Percentiles rank a stretch among this genome's conserved stretches.
phyloP scores from a whole-genome alignment of 1,284 basidiomycete species.

The Porodaedalea pini region DNA sequence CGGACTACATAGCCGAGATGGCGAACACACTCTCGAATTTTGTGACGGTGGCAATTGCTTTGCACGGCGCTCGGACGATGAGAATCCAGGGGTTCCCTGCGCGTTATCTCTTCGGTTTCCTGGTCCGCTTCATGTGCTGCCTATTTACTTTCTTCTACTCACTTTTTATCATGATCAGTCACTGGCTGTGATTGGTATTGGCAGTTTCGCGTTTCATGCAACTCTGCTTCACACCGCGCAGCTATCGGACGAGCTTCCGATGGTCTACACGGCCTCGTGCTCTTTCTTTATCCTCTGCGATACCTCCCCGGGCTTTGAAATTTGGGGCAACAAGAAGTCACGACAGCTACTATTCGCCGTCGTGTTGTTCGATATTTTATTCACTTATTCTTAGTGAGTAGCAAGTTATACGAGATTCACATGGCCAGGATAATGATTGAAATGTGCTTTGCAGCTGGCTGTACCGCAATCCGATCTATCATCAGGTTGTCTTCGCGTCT shows the following conservation, averaged over 20 bases:
- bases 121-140: conserved; percentile 36
- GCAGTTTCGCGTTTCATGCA: conserved; percentile 67
- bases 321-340: conserved; percentile 34
- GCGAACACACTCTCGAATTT: conserved; percentile 65
- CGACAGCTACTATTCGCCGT: conserved; percentile 34
- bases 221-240: conserved; percentile 66
- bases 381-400: conserved; percentile 63
- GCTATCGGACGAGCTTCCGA: conserved; percentile 67
- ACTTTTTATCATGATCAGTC: conserved; percentile 37
- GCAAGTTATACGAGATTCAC: background rate
- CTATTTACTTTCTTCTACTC: background rate
- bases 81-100: conserved; percentile 42
- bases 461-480: conserved; percentile 64
- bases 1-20: conserved; percentile 63
- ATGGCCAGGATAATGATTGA: background rate
- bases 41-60: conserved; percentile 48
- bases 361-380: conserved; percentile 48
- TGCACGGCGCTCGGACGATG: conserved; percentile 41
- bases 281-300: conserved; percentile 55
- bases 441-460: conserved; percentile 37
- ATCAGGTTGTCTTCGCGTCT: conserved; percentile 58
- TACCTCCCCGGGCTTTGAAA: conserved; percentile 46
- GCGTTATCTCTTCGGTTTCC: conserved; percentile 49
- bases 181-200: conserved; percentile 56
- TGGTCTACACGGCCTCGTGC: conserved; percentile 61